These are phyloP conservation scores for Flaveria trinervia DNA, from an alignment of 129 eudicot species.

Conservation along the genomic window DNA sequence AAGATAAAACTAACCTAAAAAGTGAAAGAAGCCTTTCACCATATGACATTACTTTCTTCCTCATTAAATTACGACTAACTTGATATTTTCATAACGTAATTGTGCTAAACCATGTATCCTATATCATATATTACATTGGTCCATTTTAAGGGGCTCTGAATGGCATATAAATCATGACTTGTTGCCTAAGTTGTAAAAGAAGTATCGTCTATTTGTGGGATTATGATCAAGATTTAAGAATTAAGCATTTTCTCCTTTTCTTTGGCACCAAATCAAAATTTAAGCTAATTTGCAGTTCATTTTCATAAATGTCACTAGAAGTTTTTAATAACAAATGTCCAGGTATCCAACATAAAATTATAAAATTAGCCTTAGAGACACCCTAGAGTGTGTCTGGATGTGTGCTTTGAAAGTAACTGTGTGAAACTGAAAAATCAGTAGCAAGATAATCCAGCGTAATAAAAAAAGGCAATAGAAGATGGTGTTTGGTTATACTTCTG, in stretches of 20 bases:
- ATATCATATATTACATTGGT: neutral
- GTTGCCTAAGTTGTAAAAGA: neutral
- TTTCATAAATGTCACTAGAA: neutral
- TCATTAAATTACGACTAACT: neutral
- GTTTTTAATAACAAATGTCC: too few relatives aligned
- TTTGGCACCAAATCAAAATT: conserved; percentile 5
- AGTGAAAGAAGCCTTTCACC: neutral
- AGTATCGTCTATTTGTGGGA: neutral
- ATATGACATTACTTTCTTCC: neutral
- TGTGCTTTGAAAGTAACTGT: neutral
- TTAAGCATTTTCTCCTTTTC: neutral
- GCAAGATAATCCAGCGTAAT: neutral
- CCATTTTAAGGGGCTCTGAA: neutral
- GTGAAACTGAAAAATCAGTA: conserved; percentile 6
- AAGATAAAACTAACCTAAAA: neutral
- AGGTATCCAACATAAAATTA: too few relatives aligned
- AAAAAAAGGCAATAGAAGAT: neutral
- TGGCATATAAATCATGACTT: neutral
- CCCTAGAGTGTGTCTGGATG: neutral
- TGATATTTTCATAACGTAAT: neutral
- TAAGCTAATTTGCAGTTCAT: neutral
- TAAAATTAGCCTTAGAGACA: neutral
- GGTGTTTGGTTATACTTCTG: neutral
- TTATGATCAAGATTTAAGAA: neutral
- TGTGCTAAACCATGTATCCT: neutral